These are phyloP conservation scores for Fusarium transvaalense DNA, from an alignment of 2,329 filamentous ascomycete species.

Conservation along the genomic window DNA sequence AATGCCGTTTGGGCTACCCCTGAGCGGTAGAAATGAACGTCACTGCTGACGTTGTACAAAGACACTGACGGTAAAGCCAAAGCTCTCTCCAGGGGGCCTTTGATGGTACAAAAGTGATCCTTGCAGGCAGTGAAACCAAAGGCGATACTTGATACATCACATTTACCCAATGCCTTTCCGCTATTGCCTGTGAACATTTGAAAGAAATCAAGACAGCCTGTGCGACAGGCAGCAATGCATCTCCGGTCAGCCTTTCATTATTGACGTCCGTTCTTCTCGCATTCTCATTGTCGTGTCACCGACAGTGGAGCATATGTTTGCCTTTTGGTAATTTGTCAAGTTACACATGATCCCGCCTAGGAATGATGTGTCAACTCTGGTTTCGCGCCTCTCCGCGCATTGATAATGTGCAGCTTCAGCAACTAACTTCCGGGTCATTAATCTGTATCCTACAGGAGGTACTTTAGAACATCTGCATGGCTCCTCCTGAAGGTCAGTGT, in stretches of 20 bases:
- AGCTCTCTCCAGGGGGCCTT: not conserved
- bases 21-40: not conserved
- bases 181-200: accelerated
- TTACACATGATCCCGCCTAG: not conserved
- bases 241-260: not conserved
- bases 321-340: not conserved
- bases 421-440: not conserved
- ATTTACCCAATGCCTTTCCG: not conserved
- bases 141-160: not conserved
- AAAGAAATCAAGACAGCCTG: not conserved
- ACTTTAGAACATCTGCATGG: not conserved
- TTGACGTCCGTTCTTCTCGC: not conserved
- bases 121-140: not conserved
- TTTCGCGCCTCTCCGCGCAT: not conserved
- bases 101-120: not conserved
- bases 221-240: too few relatives aligned
- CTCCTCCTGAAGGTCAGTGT: too few relatives aligned
- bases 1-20: not conserved
- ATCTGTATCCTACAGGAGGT: accelerated
- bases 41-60: not conserved
- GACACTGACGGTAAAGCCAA: not conserved
- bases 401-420: not conserved
- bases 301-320: not conserved
- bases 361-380: not conserved
- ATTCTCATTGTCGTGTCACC: not conserved